Evolutionary conservation across 2,329 filamentous ascomycete genomes (phyloP).

Genomic region (Cladophialophora bantiana): DNA sequence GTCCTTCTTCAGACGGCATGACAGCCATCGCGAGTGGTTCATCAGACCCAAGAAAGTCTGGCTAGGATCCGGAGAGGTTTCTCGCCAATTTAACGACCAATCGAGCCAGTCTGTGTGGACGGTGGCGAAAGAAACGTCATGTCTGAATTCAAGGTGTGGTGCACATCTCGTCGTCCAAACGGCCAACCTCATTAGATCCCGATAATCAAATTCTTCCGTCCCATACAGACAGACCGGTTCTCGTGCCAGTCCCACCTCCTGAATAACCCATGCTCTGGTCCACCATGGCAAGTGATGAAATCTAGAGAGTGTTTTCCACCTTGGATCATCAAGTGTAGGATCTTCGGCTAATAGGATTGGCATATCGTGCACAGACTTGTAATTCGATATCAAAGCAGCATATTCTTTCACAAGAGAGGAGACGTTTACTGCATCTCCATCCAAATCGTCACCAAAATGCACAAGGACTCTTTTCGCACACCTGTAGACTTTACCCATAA

Average conservation of each 20-base stretch:
- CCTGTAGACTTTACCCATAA: slow-evolving; percentile 31
- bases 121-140: slow-evolving; percentile 11
- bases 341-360: slow-evolving; percentile 11
- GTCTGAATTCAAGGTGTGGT: slow-evolving; percentile 16
- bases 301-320: slow-evolving; percentile 26
- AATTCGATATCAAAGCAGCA: neutral
- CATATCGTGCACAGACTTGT: slow-evolving; percentile 7
- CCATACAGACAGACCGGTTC: slow-evolving; percentile 11
- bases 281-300: slow-evolving; percentile 22
- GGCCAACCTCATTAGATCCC: slow-evolving; percentile 19
- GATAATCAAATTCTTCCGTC: slow-evolving; percentile 9
- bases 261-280: slow-evolving; percentile 30
- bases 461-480: slow-evolving; percentile 30
- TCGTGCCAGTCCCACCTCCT: slow-evolving; percentile 29
- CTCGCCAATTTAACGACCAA: slow-evolving; percentile 20
- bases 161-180: slow-evolving; percentile 23
- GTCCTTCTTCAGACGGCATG: slow-evolving; percentile 15
- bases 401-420: slow-evolving; percentile 25
- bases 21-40: slow-evolving; percentile 13
- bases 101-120: slow-evolving; percentile 28
- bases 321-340: slow-evolving; percentile 8
- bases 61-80: neutral
- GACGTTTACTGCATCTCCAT: slow-evolving; percentile 19
- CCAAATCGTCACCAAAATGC: slow-evolving; percentile 36
- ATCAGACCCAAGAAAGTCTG: slow-evolving; percentile 19